Evolutionary conservation across 139 green algal species (phyloP), one percentile per base, ranked within the genome.

Genomic region (Chlorella vulgaris): DNA sequence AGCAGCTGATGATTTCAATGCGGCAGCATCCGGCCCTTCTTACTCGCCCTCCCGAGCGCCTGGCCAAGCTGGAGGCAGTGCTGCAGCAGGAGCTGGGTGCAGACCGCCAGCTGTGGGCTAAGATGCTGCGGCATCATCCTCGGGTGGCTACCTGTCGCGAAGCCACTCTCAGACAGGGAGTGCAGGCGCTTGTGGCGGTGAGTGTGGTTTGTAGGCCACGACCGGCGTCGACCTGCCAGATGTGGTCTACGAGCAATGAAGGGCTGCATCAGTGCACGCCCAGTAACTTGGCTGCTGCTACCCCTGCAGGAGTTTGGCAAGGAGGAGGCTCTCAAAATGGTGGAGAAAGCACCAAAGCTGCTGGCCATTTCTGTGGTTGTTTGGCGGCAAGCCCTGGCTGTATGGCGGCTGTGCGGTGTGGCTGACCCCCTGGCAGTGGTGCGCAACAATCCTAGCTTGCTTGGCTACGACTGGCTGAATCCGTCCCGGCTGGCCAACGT

Each of bases 21-120:
- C 4, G 22, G 26, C 21, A 7, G 22, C 10, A 28, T 4, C 22
- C 21, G 38, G 5, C 15, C 8, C 24, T 74, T 36, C 67, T 74
- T 19, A 58, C 18, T 1, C 4, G 1, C 4, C 1, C 39, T 24
- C 38, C 38, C 19, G 38, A 7, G 7, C 67, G 22, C 38, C 39
- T 74, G 67, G 4, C 22, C 21, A 26, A 35, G 18, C 39, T 58
- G 21, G 67, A 33, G 4, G 67, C 35, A 4, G 67, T 74, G 67
- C 67, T 74, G 67, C 67, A 55, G 67, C 67, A 36, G 39, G 67
- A 74, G 67, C 38, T 74, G 39, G 67, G 67, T 29, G 24, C 19
- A 7, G 35, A 31, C 7, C 65, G 65, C 22, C 10, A 43, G 10
- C 65, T 71, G 33, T 31, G 36, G 4, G 33, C 3, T 35, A 71